A percentile compares a stretch with the other conserved stretches of the same genome.
Evolutionary conservation across 441 rosid species (phyloP).

Genomic region (Dalechampia spathulata): DNA sequence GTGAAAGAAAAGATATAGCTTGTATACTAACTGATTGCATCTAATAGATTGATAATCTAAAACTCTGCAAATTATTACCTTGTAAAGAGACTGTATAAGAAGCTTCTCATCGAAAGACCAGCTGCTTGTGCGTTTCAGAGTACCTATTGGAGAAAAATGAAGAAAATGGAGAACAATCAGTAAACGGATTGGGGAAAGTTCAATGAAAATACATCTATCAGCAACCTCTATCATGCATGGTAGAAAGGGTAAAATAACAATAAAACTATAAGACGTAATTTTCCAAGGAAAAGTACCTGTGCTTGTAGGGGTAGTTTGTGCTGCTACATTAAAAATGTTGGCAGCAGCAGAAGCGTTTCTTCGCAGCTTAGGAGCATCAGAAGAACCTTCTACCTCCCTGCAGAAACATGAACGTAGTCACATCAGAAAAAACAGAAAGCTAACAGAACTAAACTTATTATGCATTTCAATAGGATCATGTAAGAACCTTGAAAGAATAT

Average conservation of each 20-base stretch:
- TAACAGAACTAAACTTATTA: not conserved
- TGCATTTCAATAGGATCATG: slow-evolving; percentile 1
- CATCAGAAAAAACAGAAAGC: not conserved
- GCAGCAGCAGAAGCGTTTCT: slow-evolving; percentile 68
- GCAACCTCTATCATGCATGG: too few species aligned
- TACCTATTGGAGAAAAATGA: slow-evolving; percentile 29
- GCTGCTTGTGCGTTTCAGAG: slow-evolving; percentile 58
- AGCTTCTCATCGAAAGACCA: slow-evolving; percentile 89
- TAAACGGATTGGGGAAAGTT: not conserved
- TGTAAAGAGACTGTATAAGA: slow-evolving; percentile 73
- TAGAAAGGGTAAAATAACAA: too few species aligned
- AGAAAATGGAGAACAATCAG: not conserved
- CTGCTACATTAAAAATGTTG: slow-evolving; percentile 45
- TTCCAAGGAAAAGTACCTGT: slow-evolving; percentile 32
- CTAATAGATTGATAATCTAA: not conserved
- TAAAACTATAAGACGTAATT: not conserved
- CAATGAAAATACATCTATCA: not conserved
- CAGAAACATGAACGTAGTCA: slow-evolving; percentile 7
- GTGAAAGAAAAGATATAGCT: not conserved
- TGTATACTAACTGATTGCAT: not conserved
- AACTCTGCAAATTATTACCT: slow-evolving; percentile 32
- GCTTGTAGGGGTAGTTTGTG: slow-evolving; percentile 31
- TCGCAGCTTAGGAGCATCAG: slow-evolving; percentile 44
- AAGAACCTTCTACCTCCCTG: slow-evolving; percentile 47
- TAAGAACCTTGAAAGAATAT: slow-evolving; percentile 51